Evolutionary conservation across 1,284 basidiomycete genomes (phyloP), one percentile per base, ranked within the genome.

Genomic region (Ustilago cynodontis): DNA sequence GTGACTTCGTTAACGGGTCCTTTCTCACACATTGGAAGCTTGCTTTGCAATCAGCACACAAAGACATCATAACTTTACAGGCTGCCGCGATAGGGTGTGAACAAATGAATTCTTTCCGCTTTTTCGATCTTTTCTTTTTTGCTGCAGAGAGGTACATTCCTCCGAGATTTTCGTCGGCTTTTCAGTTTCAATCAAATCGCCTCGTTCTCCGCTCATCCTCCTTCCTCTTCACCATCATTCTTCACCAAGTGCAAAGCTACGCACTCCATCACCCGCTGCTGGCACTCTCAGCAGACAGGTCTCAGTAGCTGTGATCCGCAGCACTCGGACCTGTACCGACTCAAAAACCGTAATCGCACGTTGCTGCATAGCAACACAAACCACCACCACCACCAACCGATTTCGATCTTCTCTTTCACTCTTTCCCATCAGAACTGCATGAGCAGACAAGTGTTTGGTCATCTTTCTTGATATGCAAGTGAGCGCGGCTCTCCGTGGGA

Each of bases 311-410:
- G 67, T 64, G 59, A 37, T 18, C 37, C 24, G 59, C 65, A 68
- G 65, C 65, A 55, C 65, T 68, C 65, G 65, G 65, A 68, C 65
- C 65, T 68, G 65, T 68, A 61, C 10, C 58, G 26, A n/a, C 33
- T n/a, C n/a, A n/a, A n/a, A n/a, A n/a, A n/a, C n/a, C n/a, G n/a
- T n/a, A n/a, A n/a, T n/a, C n/a, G n/a, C n/a, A n/a, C n/a, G n/a
- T n/a, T n/a, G n/a, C n/a, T n/a, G n/a, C n/a, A n/a, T n/a, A n/a
- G n/a, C n/a, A n/a, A n/a, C n/a, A n/a, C n/a, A n/a, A n/a, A n/a
- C 52, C 31, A 39, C 55, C 55, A 29, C 22, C 37, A 55, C 20
- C 10, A 11, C 28, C 24, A 18, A 52, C 31, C 29, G 31, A 33
- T 35, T 54, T 2, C 53, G 22, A 29, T 9, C 31, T 33, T n/a